These are phyloP conservation scores for Cupressus sempervirens DNA, from an alignment of 75 land plant genomes.

Conservation along the genomic window DNA sequence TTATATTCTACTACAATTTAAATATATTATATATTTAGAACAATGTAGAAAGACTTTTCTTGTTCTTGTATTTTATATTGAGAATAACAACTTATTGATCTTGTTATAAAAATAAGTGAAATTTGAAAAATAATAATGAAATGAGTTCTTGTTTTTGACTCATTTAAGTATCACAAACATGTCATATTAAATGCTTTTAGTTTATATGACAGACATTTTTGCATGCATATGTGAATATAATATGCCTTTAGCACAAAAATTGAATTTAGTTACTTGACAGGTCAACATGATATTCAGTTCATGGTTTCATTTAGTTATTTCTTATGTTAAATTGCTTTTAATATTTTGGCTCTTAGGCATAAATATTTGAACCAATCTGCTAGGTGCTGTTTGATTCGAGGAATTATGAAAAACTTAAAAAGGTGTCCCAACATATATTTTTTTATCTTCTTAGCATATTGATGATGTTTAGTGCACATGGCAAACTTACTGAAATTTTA, in stretches of 20 bases:
- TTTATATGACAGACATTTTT: no score
- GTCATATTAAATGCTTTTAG: no score
- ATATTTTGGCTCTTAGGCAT: background rate
- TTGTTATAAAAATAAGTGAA: no score
- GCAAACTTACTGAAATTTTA: background rate
- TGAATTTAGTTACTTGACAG: background rate
- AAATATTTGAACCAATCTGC: background rate
- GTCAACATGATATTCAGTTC: background rate
- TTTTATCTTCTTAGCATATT: background rate
- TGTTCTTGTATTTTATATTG: no score
- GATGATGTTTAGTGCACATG: background rate
- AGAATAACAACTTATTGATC: no score
- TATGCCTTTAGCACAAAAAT: background rate
- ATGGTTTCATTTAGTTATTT: background rate
- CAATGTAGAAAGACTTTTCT: no score
- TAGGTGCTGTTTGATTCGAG: background rate
- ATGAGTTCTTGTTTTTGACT: no score
- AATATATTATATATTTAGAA: no score
- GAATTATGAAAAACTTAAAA: background rate
- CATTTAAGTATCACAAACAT: no score
- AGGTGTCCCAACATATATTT: background rate
- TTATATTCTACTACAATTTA: no score
- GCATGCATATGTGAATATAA: no score
- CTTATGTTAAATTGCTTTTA: background rate
- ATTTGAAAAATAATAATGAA: no score